These are phyloP conservation scores for Penicillium thymicola DNA, from an alignment of 2,329 filamentous ascomycete genomes.

Conservation along the genomic window DNA sequence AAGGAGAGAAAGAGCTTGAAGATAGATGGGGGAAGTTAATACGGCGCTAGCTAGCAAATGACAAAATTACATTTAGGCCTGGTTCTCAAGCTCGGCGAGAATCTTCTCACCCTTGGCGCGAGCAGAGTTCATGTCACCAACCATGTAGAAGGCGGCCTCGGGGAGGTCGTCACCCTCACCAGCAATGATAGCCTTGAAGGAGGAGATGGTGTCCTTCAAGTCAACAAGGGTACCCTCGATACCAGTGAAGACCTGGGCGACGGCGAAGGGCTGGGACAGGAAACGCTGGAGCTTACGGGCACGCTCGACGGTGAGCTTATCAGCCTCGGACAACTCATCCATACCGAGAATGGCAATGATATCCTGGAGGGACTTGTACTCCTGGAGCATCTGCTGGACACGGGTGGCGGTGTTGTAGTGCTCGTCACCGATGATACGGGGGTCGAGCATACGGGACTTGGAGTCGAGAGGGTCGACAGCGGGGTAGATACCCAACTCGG, in stretches of 20 bases:
- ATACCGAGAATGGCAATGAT: constrained; percentile 99
- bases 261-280: constrained; percentile 98
- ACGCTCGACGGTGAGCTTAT: constrained; percentile 99
- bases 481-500: constrained; percentile 99
- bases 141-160: constrained; percentile 96
- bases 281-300: constrained; percentile 99
- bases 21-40: constrained; percentile 19
- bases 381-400: constrained; percentile 99
- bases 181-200: constrained; percentile 94
- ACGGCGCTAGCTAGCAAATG: constrained; percentile 37
- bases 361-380: constrained; percentile 99
- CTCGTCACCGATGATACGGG: constrained; percentile 95
- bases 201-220: constrained; percentile 95
- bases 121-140: constrained; percentile 90
- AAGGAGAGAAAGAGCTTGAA: constrained; percentile 8
- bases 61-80: constrained; percentile 49
- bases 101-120: constrained; percentile 99
- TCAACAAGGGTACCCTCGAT: constrained; percentile 97
- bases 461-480: constrained; percentile 99
- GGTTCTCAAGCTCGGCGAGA: constrained; percentile 80
- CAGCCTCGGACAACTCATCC: constrained; percentile 98
- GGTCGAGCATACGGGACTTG: constrained; percentile 99
- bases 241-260: constrained; percentile 66
- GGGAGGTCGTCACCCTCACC: constrained; percentile 96
- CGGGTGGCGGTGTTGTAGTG: constrained; percentile 94